Percentiles rank a stretch among this genome's conserved stretches.
phyloP scores from a whole-genome alignment of 306 rosid genomes.

The Trichosanthes cucumerina region DNA sequence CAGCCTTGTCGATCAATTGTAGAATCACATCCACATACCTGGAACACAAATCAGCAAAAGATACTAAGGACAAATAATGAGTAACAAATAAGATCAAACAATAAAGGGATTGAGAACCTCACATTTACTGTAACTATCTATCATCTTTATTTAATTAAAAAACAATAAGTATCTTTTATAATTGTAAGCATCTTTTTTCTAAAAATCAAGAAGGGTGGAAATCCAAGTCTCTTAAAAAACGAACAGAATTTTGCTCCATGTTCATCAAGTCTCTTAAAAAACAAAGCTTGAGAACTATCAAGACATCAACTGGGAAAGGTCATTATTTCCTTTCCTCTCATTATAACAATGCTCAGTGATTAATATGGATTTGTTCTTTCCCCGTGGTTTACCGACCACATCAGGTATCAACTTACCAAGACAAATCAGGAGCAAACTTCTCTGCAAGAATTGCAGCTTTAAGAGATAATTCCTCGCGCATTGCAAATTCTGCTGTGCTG shows the following conservation, averaged over 20 bases:
- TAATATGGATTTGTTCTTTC: not conserved
- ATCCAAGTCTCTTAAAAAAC: not conserved
- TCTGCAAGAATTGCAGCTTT: constrained; percentile 99
- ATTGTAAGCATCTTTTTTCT: not conserved
- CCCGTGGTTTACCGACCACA: not conserved
- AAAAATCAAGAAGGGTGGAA: not conserved
- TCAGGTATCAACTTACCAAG: constrained; percentile 49
- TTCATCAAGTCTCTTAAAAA: not conserved
- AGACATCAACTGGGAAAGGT: not conserved
- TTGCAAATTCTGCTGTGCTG: constrained; percentile 93
- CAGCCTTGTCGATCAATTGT: constrained; percentile 99
- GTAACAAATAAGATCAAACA: not conserved
- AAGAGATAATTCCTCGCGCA: constrained; percentile 97
- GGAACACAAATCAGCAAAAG: constrained; percentile 11
- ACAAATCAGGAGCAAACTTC: constrained; percentile 98
- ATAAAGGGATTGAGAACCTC: not conserved
- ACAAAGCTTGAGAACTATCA: not conserved
- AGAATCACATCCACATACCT: constrained; percentile 99
- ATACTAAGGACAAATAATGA: not conserved
- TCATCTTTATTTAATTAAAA: not conserved
- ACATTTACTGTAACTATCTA: not conserved
- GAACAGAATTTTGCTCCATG: not conserved
- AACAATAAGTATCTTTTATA: not conserved
- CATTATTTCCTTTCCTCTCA: not conserved
- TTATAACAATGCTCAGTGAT: not conserved